These are phyloP conservation scores for Thalassia testudinum DNA, from an alignment of 116 monocot species.

Conservation along the genomic window DNA sequence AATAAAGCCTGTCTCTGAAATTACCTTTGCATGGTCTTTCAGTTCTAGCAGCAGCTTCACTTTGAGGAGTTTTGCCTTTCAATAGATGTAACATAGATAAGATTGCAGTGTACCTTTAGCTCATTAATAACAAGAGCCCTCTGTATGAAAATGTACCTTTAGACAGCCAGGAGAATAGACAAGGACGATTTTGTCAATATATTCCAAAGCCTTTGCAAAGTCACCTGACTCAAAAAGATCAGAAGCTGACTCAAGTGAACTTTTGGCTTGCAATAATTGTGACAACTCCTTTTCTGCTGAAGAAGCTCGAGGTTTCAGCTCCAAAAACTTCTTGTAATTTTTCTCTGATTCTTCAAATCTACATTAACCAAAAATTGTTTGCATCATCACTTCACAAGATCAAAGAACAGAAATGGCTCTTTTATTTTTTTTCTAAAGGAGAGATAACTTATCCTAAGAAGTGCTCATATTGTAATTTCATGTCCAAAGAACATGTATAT, in stretches of 20 bases:
- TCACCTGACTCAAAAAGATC: slow-evolving; percentile 62
- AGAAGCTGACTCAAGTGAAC: slow-evolving; percentile 60
- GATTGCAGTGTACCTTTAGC: neutral
- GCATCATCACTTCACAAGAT: neutral
- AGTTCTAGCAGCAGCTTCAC: slow-evolving; percentile 60
- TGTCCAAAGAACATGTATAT: slow-evolving; percentile 4
- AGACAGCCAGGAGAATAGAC: slow-evolving; percentile 78
- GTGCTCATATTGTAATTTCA: slow-evolving; percentile 5
- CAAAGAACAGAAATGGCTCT: neutral
- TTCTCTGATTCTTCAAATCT: slow-evolving; percentile 87
- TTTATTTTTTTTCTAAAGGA: neutral
- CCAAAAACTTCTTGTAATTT: slow-evolving; percentile 60
- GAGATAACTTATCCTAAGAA: neutral
- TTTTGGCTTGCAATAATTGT: slow-evolving; percentile 68
- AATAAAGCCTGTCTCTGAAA: slow-evolving; percentile 78
- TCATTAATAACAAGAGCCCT: neutral
- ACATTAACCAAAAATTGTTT: slow-evolving; percentile 23
- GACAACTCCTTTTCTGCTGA: slow-evolving; percentile 82
- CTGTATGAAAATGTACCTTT: slow-evolving; percentile 35
- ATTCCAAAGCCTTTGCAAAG: slow-evolving; percentile 73
- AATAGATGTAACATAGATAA: slow-evolving; percentile 3
- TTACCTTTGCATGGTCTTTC: slow-evolving; percentile 75
- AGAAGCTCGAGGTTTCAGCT: slow-evolving; percentile 53
- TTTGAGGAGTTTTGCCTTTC: slow-evolving; percentile 78
- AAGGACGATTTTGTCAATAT: slow-evolving; percentile 83